Percentiles rank a stretch among this genome's conserved stretches.
phyloP scores from a whole-genome alignment of 345 rosid species.

The Clarkia xantiana region DNA sequence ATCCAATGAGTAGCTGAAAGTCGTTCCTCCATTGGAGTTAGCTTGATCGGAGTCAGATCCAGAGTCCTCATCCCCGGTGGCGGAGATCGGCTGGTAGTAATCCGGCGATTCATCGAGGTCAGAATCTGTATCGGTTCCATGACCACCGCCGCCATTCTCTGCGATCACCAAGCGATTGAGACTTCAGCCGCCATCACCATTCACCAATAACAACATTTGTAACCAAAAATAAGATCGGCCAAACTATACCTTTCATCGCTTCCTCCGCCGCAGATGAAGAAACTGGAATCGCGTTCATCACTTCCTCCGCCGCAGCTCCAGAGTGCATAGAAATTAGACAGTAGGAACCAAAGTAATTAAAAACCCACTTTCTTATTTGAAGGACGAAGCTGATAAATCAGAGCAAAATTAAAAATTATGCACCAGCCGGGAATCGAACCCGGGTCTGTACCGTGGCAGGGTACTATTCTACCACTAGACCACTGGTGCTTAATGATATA shows the following conservation, averaged over 20 bases:
- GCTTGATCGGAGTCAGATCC: conserved; percentile 7
- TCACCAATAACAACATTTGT: background rate
- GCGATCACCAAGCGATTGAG: background rate
- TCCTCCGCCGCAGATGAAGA: conserved; percentile 13
- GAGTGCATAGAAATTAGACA: too few species aligned
- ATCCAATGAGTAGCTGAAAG: conserved; percentile 7
- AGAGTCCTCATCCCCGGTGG: conserved; percentile 24
- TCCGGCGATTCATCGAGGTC: conserved; percentile 32
- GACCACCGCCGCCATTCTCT: conserved; percentile 29
- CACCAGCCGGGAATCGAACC: conserved; percentile 62
- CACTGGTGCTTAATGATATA: conserved; percentile 70
- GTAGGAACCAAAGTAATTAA: too few species aligned
- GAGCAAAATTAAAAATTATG: too few species aligned
- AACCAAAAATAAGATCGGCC: background rate
- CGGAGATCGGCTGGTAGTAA: conserved; percentile 81
- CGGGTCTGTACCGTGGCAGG: conserved; percentile 70
- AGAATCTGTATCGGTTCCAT: conserved; percentile 59
- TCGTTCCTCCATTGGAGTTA: background rate
- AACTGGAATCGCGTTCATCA: conserved; percentile 14
- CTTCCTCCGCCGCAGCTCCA: background rate
- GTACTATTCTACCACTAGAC: too few species aligned
- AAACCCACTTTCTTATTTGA: background rate
- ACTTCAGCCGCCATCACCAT: too few species aligned
- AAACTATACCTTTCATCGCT: conserved; percentile 8
- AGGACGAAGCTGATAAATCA: too few species aligned